phyloP scores from a whole-genome alignment of 495 filamentous ascomycete genomes.

The Lindgomyces ingoldianus region DNA sequence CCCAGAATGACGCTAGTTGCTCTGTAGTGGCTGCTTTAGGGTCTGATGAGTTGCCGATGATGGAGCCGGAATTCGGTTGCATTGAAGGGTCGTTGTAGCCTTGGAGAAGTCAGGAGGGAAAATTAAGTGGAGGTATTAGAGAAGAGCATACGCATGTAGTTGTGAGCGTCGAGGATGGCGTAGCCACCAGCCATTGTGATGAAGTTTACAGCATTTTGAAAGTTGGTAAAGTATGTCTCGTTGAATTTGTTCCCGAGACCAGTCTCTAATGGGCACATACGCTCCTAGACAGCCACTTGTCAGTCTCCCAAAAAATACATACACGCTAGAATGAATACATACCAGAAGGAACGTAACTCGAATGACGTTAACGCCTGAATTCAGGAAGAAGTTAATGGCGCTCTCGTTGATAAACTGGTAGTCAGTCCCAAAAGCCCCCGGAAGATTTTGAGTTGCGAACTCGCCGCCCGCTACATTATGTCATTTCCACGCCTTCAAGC shows the following conservation, averaged over 20 bases:
- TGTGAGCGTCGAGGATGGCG: conserved; percentile 40
- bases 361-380: conserved; percentile 32
- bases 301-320: background rate
- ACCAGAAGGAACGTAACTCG: conserved; percentile 38
- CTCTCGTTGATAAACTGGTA: conserved; percentile 38
- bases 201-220: conserved; percentile 34
- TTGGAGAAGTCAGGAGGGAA: background rate
- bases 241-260: conserved; percentile 38
- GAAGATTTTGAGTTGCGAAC: conserved; percentile 33
- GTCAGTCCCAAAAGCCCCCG: conserved; percentile 36
- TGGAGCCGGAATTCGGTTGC: conserved; percentile 35
- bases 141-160: conserved; percentile 38
- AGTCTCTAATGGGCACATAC: conserved; percentile 38
- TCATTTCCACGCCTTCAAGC: background rate
- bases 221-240: conserved; percentile 39
- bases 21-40: conserved; percentile 33
- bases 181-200: conserved; percentile 37
- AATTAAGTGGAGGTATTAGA: background rate
- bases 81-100: conserved; percentile 39
- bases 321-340: background rate
- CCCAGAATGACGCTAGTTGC: conserved; percentile 39
- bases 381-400: conserved; percentile 35
- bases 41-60: conserved; percentile 40
- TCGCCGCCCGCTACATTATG: conserved; percentile 24
- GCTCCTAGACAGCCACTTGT: conserved; percentile 25